Base-by-base conservation (phyloP, 2,329 filamentous ascomycete species). In the Neoarthrinium moseri region DNA sequence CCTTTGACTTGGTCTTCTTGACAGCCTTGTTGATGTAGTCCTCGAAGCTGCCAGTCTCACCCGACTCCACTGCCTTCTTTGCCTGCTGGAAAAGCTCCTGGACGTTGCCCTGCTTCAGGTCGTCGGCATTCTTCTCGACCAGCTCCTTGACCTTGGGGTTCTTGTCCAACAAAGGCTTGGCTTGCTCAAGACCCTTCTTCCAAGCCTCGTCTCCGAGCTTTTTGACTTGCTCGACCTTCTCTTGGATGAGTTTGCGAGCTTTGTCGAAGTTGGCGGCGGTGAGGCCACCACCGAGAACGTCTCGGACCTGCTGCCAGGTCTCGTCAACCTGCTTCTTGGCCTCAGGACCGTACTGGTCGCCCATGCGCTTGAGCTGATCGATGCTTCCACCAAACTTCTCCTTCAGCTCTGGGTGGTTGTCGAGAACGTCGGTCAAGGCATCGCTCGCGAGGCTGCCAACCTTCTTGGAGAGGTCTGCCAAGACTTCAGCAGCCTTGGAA, bases 291-390 rank as follows among this genome's bases (percentile, higher is more conserved):
- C 80, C 77, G 45, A 87, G 60, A 38, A 89, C 75, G 30, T 86
- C 80, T 54, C 74, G 75, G 53, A 88, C 70, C 62, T 90, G 77
- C 22, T 75, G 62, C 79, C 84, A 89, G 1, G 86, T 87, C 65
- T 85, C 74, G 45, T 90, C 83, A 5, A 87, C 78, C 63, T 88
- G 77, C 73, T 89, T 84, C 77, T 89, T 88, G 0, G 84, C 86
- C 59, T 90, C 84, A 0, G 86, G 87, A 0, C 87, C 87, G 56
- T 86, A 86, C 48, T 81, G 72, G 12, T 89, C 78, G 21, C 82
- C 82, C 64, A 89, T 75, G 53, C 82, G 65, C 74, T 88, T 87
- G 40, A 91, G 70, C 61, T 87, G 78, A 40, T 87, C 79, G 35
- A 87, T 66, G 54, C 79, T 83, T 10, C 79, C 81, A 12, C 86